These are phyloP conservation scores for Cordyceps cicadae DNA, from an alignment of 2,329 filamentous ascomycete species.

Conservation along the genomic window DNA sequence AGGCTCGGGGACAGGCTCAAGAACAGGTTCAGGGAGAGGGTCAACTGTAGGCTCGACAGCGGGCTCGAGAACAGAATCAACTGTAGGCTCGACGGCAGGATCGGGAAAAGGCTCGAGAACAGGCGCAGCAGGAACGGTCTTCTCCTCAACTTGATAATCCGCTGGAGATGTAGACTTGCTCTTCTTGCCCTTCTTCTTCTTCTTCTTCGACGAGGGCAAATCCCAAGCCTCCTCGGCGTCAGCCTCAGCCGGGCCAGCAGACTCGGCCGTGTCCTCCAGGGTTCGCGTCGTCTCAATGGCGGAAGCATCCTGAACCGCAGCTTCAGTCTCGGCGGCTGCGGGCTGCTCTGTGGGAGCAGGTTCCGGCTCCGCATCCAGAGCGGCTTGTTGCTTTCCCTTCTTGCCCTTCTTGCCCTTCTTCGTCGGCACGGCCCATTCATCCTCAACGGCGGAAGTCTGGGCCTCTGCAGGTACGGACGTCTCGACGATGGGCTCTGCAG, in stretches of 20 bases:
- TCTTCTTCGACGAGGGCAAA: slow-evolving; percentile 15
- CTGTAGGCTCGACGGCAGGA: neutral
- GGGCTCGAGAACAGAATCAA: neutral
- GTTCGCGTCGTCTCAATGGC: neutral
- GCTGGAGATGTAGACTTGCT: neutral
- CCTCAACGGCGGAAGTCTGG: slow-evolving; percentile 13
- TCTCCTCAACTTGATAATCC: neutral
- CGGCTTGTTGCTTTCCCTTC: slow-evolving; percentile 17
- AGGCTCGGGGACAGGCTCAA: neutral
- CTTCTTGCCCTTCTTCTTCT: slow-evolving; percentile 32
- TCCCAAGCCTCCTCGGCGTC: slow-evolving; percentile 13
- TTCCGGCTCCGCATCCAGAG: neutral
- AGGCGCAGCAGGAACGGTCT: neutral
- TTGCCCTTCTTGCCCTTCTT: slow-evolving; percentile 40
- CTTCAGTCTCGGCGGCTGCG: neutral
- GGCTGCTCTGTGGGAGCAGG: neutral
- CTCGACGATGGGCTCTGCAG: neutral
- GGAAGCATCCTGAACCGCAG: too few species aligned
- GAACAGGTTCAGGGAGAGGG: neutral
- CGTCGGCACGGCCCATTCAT: slow-evolving; percentile 24
- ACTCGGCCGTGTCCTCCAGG: neutral
- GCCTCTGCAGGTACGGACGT: neutral
- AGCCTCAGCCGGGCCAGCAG: slow-evolving; percentile 19
- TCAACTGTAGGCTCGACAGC: neutral
- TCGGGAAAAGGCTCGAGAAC: neutral